These are phyloP conservation scores for Pachysandra terminalis DNA, from an alignment of 164 flowering plant genomes.

Conservation along the genomic window DNA sequence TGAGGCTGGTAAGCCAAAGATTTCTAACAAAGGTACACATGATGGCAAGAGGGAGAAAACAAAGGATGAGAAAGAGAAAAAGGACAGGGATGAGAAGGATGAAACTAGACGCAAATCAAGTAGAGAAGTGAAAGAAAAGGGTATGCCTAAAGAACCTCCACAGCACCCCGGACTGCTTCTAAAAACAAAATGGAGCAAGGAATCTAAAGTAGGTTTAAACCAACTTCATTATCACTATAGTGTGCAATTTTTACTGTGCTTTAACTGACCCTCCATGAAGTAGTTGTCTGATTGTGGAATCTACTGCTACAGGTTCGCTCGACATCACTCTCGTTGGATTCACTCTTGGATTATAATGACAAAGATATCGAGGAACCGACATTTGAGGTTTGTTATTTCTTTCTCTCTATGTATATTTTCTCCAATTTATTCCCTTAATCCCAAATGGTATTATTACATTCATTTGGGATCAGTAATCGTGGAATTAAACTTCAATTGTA, in stretches of 20 bases:
- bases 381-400: constrained; percentile 64
- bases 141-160: constrained; percentile 70
- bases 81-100: too few species aligned
- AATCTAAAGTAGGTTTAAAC: constrained; percentile 59
- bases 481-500: too few species aligned
- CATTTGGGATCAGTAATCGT: too few species aligned
- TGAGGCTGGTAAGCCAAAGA: constrained; percentile 30
- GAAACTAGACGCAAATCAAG: constrained; percentile 40
- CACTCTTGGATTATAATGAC: constrained; percentile 89
- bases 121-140: constrained; percentile 60
- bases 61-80: too few species aligned
- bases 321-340: constrained; percentile 77
- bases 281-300: constrained; percentile 8
- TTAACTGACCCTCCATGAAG: background rate
- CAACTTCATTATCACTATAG: background rate
- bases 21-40: constrained; percentile 29
- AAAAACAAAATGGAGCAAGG: constrained; percentile 61
- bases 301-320: constrained; percentile 61
- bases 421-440: background rate
- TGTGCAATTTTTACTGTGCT: background rate
- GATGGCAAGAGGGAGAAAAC: constrained; percentile 31
- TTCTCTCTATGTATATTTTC: background rate
- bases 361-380: constrained; percentile 88
- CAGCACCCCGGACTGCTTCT: constrained; percentile 78
- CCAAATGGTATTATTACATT: too few species aligned